phyloP scores from a whole-genome alignment of 345 rosid species.

The Salix arbutifolia region DNA sequence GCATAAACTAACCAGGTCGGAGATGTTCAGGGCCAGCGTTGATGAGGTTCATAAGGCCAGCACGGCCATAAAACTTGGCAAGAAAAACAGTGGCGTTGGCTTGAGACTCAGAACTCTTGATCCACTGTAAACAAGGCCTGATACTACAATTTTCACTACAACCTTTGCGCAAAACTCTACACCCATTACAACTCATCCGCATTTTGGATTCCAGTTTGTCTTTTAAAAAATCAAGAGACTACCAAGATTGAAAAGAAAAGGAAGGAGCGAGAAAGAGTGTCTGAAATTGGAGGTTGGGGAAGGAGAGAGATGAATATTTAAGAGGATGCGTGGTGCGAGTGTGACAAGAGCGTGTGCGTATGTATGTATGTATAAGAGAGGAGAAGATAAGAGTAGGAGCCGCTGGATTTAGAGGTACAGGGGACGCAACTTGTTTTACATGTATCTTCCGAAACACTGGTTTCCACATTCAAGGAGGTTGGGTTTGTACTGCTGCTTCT shows the following conservation, averaged over 20 bases:
- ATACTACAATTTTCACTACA: constrained; percentile 89
- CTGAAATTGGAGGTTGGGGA: neutral
- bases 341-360: neutral
- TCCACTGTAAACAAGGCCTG: constrained; percentile 96
- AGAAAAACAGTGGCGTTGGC: constrained; percentile 96
- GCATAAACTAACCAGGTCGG: constrained; percentile 67
- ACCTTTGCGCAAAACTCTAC: constrained; percentile 92
- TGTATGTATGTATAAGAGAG: too few relatives aligned
- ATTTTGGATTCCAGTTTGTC: constrained; percentile 2
- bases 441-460: constrained; percentile 26
- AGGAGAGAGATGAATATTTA: neutral
- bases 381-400: constrained; percentile 19
- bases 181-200: constrained; percentile 95
- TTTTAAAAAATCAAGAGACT: too few relatives aligned
- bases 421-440: constrained; percentile 36
- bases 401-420: constrained; percentile 32
- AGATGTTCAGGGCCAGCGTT: constrained; percentile 92
- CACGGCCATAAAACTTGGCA: constrained; percentile 95
- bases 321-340: neutral
- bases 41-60: constrained; percentile 93
- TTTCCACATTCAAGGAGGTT: constrained; percentile 38
- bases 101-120: constrained; percentile 79
- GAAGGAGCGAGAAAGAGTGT: neutral
- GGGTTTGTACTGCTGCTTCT: neutral
- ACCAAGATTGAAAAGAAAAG: neutral